phyloP scores from a whole-genome alignment of 352 stramenopile genomes.

The Pythium scleroteichum region DNA sequence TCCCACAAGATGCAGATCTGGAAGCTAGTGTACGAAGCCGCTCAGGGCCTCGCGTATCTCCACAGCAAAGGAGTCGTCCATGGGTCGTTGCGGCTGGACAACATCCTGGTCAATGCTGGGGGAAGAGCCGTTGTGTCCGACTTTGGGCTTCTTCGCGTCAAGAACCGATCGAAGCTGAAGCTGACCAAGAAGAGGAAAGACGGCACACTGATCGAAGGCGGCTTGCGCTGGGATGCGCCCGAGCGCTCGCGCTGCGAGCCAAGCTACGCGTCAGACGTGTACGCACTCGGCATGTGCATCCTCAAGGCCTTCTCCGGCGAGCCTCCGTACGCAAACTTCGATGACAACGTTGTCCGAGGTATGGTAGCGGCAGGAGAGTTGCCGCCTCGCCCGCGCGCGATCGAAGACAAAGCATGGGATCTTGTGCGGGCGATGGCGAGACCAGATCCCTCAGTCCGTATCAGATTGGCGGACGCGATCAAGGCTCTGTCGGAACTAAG shows the following conservation, averaged over 20 bases:
- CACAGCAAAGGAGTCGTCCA: slow-evolving; percentile 54
- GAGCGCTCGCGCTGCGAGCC: not conserved
- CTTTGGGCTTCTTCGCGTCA: slow-evolving; percentile 25
- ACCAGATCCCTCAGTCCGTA: not conserved
- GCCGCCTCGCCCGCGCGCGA: not conserved
- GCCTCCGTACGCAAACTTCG: slow-evolving; percentile 10
- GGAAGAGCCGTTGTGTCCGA: slow-evolving; percentile 24
- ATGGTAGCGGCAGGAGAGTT: not conserved
- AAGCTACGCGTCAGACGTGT: slow-evolving; percentile 20
- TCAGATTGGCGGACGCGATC: not conserved
- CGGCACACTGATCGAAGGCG: slow-evolving; percentile 5
- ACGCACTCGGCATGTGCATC: slow-evolving; percentile 28
- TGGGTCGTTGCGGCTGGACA: slow-evolving; percentile 60
- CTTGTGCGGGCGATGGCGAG: not conserved
- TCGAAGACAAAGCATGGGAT: slow-evolving; percentile 1
- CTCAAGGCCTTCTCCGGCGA: slow-evolving; percentile 20
- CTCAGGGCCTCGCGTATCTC: slow-evolving; percentile 47
- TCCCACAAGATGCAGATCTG: slow-evolving; percentile 1
- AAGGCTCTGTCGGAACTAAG: too few species aligned
- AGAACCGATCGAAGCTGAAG: slow-evolving; percentile 4
- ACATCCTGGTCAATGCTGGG: slow-evolving; percentile 62
- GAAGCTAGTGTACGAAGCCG: slow-evolving; percentile 25
- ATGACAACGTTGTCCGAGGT: not conserved
- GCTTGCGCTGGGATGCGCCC: not conserved
- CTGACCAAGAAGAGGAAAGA: slow-evolving; percentile 1